These are phyloP conservation scores for Curvularia spicifera DNA, from an alignment of 2,329 filamentous ascomycete genomes.

Conservation along the genomic window DNA sequence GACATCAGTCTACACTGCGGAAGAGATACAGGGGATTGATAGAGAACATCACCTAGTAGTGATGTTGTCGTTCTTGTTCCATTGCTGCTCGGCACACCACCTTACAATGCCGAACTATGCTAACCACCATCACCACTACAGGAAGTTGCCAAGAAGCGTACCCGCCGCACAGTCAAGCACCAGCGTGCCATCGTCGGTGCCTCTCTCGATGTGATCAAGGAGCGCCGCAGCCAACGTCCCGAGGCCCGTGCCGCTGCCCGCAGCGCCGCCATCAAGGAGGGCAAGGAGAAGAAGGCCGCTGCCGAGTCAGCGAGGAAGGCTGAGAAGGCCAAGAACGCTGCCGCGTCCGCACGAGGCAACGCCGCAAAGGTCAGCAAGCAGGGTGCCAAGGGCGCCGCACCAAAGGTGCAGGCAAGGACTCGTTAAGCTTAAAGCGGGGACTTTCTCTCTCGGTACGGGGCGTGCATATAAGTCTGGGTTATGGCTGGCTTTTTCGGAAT, in stretches of 20 bases:
- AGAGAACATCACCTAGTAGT: slow-evolving; percentile 1
- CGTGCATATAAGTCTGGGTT: slow-evolving; percentile 34
- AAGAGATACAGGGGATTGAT: slow-evolving; percentile 4
- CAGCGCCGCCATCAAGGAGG: slow-evolving; percentile 88
- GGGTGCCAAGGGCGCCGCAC: slow-evolving; percentile 86
- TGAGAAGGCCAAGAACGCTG: slow-evolving; percentile 95
- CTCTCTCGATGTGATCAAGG: slow-evolving; percentile 99
- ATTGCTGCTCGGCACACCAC: not conserved
- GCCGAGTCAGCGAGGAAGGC: slow-evolving; percentile 94
- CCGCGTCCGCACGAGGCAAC: slow-evolving; percentile 76
- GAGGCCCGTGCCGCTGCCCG: slow-evolving; percentile 94
- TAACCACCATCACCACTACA: slow-evolving; percentile 55
- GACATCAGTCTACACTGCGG: slow-evolving; percentile 27
- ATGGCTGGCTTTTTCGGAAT: slow-evolving; percentile 37
- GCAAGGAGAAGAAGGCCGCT: slow-evolving; percentile 97
- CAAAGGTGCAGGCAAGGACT: slow-evolving; percentile 84
- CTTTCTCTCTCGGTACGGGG: slow-evolving; percentile 5
- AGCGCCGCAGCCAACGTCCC: slow-evolving; percentile 92
- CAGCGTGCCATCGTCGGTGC: slow-evolving; percentile 99
- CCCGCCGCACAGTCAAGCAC: slow-evolving; percentile 95
- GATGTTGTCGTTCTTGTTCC: not conserved
- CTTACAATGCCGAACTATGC: slow-evolving; percentile 13
- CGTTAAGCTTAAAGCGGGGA: slow-evolving; percentile 66
- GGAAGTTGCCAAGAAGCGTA: slow-evolving; percentile 99
- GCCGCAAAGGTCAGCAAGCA: slow-evolving; percentile 91